These are phyloP conservation scores for Plasmopara muralis DNA, from an alignment of 352 stramenopile genomes.

Conservation along the genomic window DNA sequence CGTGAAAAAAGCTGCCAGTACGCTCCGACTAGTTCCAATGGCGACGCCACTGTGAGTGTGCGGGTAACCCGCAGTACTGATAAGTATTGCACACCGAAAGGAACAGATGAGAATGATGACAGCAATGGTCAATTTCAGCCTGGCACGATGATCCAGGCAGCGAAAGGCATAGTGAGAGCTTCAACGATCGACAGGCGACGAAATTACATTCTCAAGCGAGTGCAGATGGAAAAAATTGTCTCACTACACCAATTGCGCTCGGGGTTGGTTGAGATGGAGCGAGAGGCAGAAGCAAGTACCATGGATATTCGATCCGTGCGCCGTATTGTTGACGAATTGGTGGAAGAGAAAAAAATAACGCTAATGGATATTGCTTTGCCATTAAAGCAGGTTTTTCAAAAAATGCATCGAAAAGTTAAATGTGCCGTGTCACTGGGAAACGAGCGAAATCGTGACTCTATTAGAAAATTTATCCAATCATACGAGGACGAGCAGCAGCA, in stretches of 20 bases:
- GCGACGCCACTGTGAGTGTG: conserved; percentile 13
- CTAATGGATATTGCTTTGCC: conserved; percentile 66
- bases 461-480: conserved; percentile 48
- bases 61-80: conserved; percentile 21
- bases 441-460: conserved; percentile 39
- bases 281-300: conserved; percentile 24
- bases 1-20: conserved; percentile 3
- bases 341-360: conserved; percentile 35
- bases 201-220: conserved; percentile 50
- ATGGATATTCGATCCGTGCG: conserved; percentile 67
- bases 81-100: conserved; percentile 28
- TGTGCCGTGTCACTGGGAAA: conserved; percentile 56
- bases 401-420: conserved; percentile 51
- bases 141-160: conserved; percentile 51
- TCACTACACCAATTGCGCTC: conserved; percentile 60
- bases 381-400: conserved; percentile 60
- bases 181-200: conserved; percentile 48
- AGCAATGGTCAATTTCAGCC: conserved; percentile 26
- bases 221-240: conserved; percentile 56
- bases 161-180: conserved; percentile 38
- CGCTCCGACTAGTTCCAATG: conserved; percentile 2
- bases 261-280: conserved; percentile 46
- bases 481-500: conserved; percentile 63
- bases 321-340: conserved; percentile 59
- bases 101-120: conserved; percentile 7